Evolutionary conservation across 2,329 filamentous ascomycete genomes (phyloP).

Genomic region (Penicillium sp.): DNA sequence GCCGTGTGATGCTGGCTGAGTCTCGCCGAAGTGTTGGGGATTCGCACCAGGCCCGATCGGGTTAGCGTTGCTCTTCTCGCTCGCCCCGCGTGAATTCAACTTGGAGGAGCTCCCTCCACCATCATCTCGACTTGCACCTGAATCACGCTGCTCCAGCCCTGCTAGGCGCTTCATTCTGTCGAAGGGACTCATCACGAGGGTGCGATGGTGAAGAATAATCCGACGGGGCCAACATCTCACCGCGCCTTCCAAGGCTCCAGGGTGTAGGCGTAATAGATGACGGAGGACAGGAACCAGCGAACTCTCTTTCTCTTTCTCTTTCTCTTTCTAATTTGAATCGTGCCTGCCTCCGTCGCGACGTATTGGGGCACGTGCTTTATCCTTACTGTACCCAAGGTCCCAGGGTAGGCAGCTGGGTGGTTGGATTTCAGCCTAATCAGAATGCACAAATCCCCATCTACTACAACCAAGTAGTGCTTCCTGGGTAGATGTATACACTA

Average conservation of each 20-base stretch:
- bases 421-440: too few relatives aligned
- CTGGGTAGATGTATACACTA: too few relatives aligned
- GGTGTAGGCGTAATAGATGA: conserved; percentile 25
- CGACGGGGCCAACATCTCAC: not conserved
- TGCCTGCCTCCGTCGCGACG: conserved; percentile 11
- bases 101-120: not conserved
- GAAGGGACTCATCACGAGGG: conserved; percentile 17
- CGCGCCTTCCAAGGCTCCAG: not conserved
- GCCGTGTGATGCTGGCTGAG: conserved; percentile 1
- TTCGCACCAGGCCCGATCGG: conserved; percentile 17
- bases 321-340: conserved; percentile 4
- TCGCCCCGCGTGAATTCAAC: not conserved
- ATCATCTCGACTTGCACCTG: not conserved
- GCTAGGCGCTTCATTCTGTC: conserved; percentile 25
- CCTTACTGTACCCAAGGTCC: too few relatives aligned
- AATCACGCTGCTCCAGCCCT: conserved; percentile 22
- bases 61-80: conserved; percentile 13
- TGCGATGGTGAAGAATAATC: not conserved
- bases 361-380: too few relatives aligned
- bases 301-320: conserved; percentile 7
- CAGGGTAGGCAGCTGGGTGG: too few relatives aligned
- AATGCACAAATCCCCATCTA: too few relatives aligned
- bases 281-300: conserved; percentile 13
- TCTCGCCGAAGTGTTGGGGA: conserved; percentile 5
- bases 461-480: too few relatives aligned